phyloP scores from a whole-genome alignment of 1,139 yeast genomes.

The Scheffersomyces titani region DNA sequence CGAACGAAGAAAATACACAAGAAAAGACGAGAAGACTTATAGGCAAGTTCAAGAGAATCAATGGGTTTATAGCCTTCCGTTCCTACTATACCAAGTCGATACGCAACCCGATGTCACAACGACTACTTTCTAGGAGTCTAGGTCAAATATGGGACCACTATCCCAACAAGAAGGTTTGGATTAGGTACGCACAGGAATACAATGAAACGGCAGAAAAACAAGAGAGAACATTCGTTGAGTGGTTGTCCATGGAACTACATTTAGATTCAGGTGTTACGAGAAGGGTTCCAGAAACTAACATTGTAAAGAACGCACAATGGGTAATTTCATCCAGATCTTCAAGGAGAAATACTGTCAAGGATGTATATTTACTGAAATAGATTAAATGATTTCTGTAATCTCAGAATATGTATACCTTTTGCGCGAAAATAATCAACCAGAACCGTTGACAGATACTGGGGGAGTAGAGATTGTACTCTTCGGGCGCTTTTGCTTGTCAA shows the following conservation, averaged over 20 bases:
- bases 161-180: slow-evolving; percentile 27
- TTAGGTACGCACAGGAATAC: slow-evolving; percentile 30
- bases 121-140: slow-evolving; percentile 19
- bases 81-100: slow-evolving; percentile 29
- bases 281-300: neutral
- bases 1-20: neutral
- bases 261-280: neutral
- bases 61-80: slow-evolving; percentile 37
- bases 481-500: neutral
- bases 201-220: slow-evolving; percentile 13
- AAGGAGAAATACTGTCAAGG: neutral
- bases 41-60: slow-evolving; percentile 14
- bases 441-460: neutral
- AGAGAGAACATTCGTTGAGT: slow-evolving; percentile 15
- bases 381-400: neutral
- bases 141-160: slow-evolving; percentile 30
- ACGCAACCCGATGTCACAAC: slow-evolving; percentile 20
- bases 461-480: neutral
- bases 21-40: neutral
- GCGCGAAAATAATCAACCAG: neutral
- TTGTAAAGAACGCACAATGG: neutral
- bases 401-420: neutral
- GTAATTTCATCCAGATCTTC: neutral
- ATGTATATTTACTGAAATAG: neutral
- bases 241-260: slow-evolving; percentile 12